phyloP scores from a whole-genome alignment of 2,329 filamentous ascomycete genomes.

The Sporothrix brunneoviolacea region DNA sequence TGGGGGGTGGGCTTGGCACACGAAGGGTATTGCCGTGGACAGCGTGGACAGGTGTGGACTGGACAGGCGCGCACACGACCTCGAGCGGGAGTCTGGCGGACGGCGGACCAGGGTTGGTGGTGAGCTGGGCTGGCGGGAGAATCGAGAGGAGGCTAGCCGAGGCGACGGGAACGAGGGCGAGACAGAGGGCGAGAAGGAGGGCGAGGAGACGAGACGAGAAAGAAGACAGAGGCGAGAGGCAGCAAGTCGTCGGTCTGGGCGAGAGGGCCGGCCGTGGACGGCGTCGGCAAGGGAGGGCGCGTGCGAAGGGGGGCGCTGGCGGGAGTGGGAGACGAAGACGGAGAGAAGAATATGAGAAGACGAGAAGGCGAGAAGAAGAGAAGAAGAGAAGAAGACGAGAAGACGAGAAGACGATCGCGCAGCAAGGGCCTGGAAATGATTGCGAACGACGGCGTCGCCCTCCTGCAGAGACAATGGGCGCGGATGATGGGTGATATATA shows the following conservation, averaged over 20 bases:
- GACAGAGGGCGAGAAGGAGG: neutral
- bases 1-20: slow-evolving; percentile 6
- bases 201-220: neutral
- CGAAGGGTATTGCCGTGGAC: slow-evolving; percentile 3
- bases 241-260: neutral
- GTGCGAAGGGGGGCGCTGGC: neutral
- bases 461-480: slow-evolving; percentile 5
- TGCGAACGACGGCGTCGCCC: neutral
- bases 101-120: neutral
- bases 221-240: neutral
- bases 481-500: slow-evolving; percentile 13
- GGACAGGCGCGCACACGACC: too few relatives aligned
- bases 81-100: too few relatives aligned
- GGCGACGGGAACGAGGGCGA: neutral
- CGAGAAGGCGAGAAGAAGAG: neutral
- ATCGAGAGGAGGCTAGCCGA: neutral
- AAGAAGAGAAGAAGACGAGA: neutral
- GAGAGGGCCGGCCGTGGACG: neutral
- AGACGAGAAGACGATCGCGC: too few relatives aligned
- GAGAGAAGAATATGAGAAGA: neutral
- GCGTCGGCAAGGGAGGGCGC: neutral
- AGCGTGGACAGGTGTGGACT: neutral
- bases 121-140: neutral
- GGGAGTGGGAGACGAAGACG: neutral
- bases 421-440: neutral